Base-by-base conservation (phyloP, 768 basidiomycete genomes). In the Trametes cingulata region DNA sequence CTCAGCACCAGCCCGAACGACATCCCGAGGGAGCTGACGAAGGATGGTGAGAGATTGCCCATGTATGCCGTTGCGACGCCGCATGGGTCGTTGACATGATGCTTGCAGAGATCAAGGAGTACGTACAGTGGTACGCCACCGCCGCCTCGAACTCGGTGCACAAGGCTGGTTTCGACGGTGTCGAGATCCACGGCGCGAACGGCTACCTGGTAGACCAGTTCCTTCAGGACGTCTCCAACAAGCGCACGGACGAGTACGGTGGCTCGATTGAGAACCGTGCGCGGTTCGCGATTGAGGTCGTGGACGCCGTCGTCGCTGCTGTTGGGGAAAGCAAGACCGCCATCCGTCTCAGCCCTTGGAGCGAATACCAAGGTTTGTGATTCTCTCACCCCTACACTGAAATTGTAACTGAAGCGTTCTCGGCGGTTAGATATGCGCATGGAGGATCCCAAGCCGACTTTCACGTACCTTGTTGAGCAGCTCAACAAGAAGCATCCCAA, bases 361-460 rank as follows among this genome's bases (percentile, higher is more conserved):
- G 63, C 60, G 27, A 33, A 2, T 66, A 62, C 50, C 61, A 62
- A 27, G 60, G 60, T 61, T 5, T 39, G 27, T 20, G 1, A 17
- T 27, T 9, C 6, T 46, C 17, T 41, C 0, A 13, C 22, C 2
- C 13, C 27, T 10, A 19, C 20, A 19, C 8, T 17, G 15, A 3
- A 6, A n/a, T 6, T 3, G 48, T 17, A 17, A 14, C 48, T 36
- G 7, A 50, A 17, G 15, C 50, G 10, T 14, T 9, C 10, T 2
- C 3, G 13, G 2, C 22, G 8, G 20, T 52, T 33, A 65, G 69
- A 45, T 6, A 83, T 87, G 82, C 69, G 75, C 7, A 83, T 84
- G 81, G 62, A 67, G 3, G 77, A 87, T 58, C 85, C 85, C 0
- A 71, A 78, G 3, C 82, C 85, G 0, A 81, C 81, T 9, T 89